A percentile compares a stretch with the other conserved stretches of the same genome.
phyloP scores from a whole-genome alignment of 768 basidiomycete genomes.

The Udeniomyces megalosporus region DNA sequence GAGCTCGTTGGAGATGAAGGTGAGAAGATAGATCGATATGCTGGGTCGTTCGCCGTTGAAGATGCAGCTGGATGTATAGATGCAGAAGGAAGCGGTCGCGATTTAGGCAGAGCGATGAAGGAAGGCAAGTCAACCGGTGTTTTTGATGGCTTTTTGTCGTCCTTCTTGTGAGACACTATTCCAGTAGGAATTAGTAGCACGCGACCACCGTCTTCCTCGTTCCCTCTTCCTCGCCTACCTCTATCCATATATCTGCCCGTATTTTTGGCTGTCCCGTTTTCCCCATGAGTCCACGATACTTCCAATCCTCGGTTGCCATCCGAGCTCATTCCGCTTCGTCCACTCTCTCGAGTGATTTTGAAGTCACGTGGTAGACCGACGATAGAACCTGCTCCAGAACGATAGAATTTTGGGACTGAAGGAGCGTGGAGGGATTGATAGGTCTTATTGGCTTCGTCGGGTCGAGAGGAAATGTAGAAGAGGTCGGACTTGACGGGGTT shows the following conservation, averaged over 20 bases:
- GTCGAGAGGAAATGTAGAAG: not conserved
- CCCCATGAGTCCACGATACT: not conserved
- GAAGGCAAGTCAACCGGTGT: not conserved
- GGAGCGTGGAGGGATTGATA: constrained; percentile 3
- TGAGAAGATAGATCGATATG: not conserved
- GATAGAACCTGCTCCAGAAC: constrained; percentile 10
- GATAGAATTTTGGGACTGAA: constrained; percentile 1
- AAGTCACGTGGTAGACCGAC: constrained; percentile 3
- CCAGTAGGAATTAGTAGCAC: no score
- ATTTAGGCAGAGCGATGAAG: not conserved
- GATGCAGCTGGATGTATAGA: not conserved
- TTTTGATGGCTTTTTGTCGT: no score
- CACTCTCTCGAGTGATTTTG: constrained; percentile 2
- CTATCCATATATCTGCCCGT: no score
- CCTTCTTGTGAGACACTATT: no score
- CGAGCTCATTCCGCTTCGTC: not conserved
- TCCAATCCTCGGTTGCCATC: not conserved
- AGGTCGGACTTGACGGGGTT: not conserved
- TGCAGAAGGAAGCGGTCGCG: not conserved
- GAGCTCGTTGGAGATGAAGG: not conserved
- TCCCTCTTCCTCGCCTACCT: no score
- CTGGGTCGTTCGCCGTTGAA: not conserved
- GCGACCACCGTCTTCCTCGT: no score
- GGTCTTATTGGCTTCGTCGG: constrained; percentile 3
- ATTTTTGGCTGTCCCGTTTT: no score